Base-by-base conservation (phyloP, 768 basidiomycete genomes). In the Artomyces pyxidatus region DNA sequence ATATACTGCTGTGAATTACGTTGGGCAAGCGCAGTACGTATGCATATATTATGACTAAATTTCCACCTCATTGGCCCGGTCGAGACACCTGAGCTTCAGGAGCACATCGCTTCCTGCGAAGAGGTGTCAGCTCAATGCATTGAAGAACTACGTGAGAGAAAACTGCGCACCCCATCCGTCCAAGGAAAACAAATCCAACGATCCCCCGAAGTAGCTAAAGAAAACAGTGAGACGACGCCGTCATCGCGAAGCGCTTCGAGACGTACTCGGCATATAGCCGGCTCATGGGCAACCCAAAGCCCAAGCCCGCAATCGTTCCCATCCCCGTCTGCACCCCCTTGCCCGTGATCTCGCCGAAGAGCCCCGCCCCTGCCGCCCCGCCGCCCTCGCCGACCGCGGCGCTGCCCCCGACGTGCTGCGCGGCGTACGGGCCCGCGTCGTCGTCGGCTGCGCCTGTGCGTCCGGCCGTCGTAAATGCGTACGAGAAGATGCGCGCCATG, bases 221-320 rank as follows among this genome's bases (percentile, higher is more conserved):
- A 59, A 50, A 28, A 63, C 47, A 58, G 52, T 5, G 59, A 57
- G 56, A 42, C n/a, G 29, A 12, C 35, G 2, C 45, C 37, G 19
- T 26, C 8, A 41, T 26, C 14, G 30, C 22, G 8, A 30, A 47
- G 11, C 8, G 8, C 3, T 26, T 25, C 6, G 11, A 32, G 28
- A 61, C 72, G 47, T 52, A 81, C 75, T 70, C 78, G 14, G 84
- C 80, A 58, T 87, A 86, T 42, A 88, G 62, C 49, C 73, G 74
- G 63, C 84, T 86, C 86, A 88, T 87, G 10, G 85, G 86, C 46
- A 88, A 66, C 1, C 91, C 91, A 55, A 92, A 94, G 2, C 91
- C 91, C 26, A 94, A 66, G 0, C 91, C 91, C 6, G 91, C 90
- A 49, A 94, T 86, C 3, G 88, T 89, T n/a, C 91, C 91, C 59